Evolutionary conservation across 345 rosid species (phyloP).

Genomic region (Aquilaria sinensis): DNA sequence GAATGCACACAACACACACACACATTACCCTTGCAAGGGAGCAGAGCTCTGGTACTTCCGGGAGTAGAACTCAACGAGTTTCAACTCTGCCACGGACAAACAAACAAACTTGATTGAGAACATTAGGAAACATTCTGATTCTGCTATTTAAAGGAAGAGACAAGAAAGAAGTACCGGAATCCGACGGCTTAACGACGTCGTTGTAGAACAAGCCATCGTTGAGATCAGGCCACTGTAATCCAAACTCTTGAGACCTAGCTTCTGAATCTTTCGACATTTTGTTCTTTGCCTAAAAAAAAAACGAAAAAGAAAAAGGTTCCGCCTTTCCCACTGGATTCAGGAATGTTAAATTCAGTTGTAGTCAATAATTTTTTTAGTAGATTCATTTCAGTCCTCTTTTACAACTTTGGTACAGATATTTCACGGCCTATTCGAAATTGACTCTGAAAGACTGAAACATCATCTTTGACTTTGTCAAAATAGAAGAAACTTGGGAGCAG

Average conservation of each 20-base stretch:
- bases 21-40: slow-evolving; percentile 66
- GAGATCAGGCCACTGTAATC: slow-evolving; percentile 70
- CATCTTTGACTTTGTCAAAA: no score
- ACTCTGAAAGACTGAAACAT: no score
- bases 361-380: background rate
- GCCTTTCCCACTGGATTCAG: background rate
- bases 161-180: slow-evolving; percentile 38
- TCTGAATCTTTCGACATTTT: background rate
- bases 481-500: no score
- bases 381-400: no score
- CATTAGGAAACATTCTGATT: background rate
- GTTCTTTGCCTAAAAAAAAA: background rate
- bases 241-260: slow-evolving; percentile 29
- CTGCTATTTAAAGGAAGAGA: background rate
- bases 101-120: background rate
- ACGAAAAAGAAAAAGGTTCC: background rate
- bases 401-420: no score
- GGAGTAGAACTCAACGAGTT: slow-evolving; percentile 59
- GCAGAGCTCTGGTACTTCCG: slow-evolving; percentile 62
- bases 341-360: background rate
- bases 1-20: no score
- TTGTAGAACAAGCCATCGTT: slow-evolving; percentile 69
- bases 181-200: slow-evolving; percentile 46
- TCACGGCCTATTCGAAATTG: no score
- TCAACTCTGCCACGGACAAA: slow-evolving; percentile 24